Conservation (phyloP, 1,284 basidiomycete genomes). For the Acaromyces ingoldii region DNA sequence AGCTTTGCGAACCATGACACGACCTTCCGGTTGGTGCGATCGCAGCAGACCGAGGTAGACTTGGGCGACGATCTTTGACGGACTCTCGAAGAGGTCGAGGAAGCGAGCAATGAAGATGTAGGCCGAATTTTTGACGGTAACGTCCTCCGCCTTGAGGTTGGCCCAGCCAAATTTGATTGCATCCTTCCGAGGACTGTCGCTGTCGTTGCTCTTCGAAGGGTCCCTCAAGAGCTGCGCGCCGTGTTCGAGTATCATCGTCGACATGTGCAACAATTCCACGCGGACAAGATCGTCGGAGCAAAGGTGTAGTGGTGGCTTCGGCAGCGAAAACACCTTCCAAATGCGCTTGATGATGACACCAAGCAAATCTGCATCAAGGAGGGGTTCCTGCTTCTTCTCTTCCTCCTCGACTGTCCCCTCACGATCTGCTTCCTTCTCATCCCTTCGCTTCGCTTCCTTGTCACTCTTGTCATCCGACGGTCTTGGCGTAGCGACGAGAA, state of each 20-base stretch:
- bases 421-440: constrained; percentile 5
- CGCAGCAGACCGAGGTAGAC: constrained; percentile 91
- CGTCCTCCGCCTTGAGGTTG: constrained; percentile 74
- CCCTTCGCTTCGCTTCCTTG: constrained; percentile 11
- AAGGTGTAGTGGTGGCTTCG: constrained; percentile 41
- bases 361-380: constrained; percentile 70
- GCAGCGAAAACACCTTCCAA: constrained; percentile 71
- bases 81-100: constrained; percentile 83
- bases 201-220: not conserved
- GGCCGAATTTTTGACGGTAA: constrained; percentile 88
- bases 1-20: constrained; percentile 75
- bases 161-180: constrained; percentile 94
- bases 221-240: constrained; percentile 60
- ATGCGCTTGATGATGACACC: constrained; percentile 67
- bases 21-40: constrained; percentile 68
- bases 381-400: constrained; percentile 51
- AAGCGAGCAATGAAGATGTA: constrained; percentile 92
- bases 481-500: constrained; percentile 60
- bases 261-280: constrained; percentile 86
- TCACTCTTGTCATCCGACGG: not conserved
- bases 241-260: constrained; percentile 80
- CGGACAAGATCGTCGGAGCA: constrained; percentile 74
- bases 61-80: constrained; percentile 86
- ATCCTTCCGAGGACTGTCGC: constrained; percentile 66
- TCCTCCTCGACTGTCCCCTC: constrained; percentile 15